Evolutionary conservation across 345 rosid genomes (phyloP), one percentile per base, ranked within the genome.

Genomic region (Eucalyptus curtisii): DNA sequence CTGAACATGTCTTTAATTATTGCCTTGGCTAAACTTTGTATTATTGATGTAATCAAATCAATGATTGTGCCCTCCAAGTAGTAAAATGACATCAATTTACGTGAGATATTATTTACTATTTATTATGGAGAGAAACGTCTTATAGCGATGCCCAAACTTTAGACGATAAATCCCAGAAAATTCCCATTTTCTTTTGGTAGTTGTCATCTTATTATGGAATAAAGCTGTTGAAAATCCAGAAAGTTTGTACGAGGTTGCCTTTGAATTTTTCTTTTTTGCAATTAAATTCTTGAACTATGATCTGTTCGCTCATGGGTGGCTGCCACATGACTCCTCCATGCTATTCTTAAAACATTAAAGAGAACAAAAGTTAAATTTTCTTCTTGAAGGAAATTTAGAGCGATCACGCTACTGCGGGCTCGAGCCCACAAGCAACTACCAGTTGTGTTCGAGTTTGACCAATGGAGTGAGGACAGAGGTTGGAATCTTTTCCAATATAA

Each of bases 171-270:
- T 61, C 31, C 33, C 17, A 30, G 2, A 61, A 61, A 27, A 2
- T 27, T 59, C 4, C 14, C n/a, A n/a, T n/a, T n/a, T n/a, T n/a
- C 64, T 2, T 57, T 57, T 57, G 64, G 2, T 1, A 25, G 64
- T 24, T 57, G 1, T 57, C n/a, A 24, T 57, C n/a, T 57, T 57
- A 59, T 59, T 27, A 59, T 27, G 31, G 68, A 59, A 13, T 59
- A 59, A 27, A 59, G 16, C 31, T 59, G n/a, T 27, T 3, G 16
- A 11, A 25, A 59, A 0, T 59, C 0, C n/a, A 0, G 0, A 12
- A 59, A 0, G 8, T 59, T 27, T 59, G 31, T 59, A 0, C 16
- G 1, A 59, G 2, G 31, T 59, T n/a, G 3, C 30, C 30, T 24
- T 57, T 22, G 64, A 57, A 57, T 57, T 57, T 57, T 24, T 24